Conservation (phyloP, 164 flowering plant genomes). For the Echeveria elegans region DNA sequence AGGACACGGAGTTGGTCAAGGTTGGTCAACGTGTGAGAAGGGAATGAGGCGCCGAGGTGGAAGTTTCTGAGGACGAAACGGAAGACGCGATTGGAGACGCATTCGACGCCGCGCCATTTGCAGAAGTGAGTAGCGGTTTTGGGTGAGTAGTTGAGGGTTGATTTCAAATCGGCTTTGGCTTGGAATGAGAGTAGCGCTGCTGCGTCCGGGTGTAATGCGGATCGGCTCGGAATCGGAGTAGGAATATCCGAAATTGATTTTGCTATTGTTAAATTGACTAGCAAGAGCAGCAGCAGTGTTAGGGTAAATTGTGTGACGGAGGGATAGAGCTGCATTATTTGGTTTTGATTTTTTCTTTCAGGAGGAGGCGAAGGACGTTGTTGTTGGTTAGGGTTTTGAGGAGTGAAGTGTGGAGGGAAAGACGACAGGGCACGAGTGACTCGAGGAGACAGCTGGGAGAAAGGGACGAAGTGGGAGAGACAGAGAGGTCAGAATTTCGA, state of each 20-base stretch:
- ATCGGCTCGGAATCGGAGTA: neutral
- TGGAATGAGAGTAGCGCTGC: constrained; percentile 53
- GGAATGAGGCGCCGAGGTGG: constrained; percentile 42
- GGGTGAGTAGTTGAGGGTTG: constrained; percentile 35
- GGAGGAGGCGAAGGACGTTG: neutral
- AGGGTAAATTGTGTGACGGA: neutral
- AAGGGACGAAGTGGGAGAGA: neutral
- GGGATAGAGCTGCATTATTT: neutral
- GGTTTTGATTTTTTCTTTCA: too few relatives aligned
- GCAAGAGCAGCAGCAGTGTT: neutral
- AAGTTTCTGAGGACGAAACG: constrained; percentile 45
- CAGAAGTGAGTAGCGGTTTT: constrained; percentile 27
- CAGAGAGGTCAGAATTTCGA: too few relatives aligned
- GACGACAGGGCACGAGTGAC: neutral
- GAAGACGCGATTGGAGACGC: constrained; percentile 32
- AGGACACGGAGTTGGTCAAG: constrained; percentile 78
- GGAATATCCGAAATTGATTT: neutral
- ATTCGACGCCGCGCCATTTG: constrained; percentile 61
- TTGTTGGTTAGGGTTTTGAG: neutral
- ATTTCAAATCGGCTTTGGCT: constrained; percentile 40
- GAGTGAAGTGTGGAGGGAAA: neutral
- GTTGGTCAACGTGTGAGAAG: constrained; percentile 34
- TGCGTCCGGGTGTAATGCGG: constrained; percentile 34
- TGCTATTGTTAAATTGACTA: neutral
- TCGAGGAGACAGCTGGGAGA: constrained; percentile 2